Percentiles rank a stretch among this genome's conserved stretches.
Evolutionary conservation across 2,329 filamentous ascomycete genomes (phyloP).

Genomic region (Aspergillus persii): DNA sequence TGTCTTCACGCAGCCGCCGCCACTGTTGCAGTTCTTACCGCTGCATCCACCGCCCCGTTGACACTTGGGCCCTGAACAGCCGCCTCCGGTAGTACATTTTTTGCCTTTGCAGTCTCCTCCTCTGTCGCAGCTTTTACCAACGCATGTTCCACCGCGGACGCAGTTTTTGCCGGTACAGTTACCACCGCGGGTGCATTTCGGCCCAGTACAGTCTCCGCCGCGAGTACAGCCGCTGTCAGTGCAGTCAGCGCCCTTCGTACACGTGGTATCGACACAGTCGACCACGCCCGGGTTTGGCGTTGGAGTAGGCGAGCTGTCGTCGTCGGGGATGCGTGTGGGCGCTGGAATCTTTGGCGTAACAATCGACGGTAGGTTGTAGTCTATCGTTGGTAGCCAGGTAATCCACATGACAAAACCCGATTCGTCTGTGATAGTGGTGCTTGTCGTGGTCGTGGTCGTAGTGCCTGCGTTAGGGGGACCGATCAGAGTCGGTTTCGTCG

Average conservation of each 20-base stretch:
- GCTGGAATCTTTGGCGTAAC: background rate
- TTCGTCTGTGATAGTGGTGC: background rate
- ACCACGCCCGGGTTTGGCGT: background rate
- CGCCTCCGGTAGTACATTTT: background rate
- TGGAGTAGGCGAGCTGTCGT: background rate
- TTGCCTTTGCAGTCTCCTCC: background rate
- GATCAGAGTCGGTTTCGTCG: background rate
- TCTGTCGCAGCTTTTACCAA: background rate
- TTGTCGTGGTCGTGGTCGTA: background rate
- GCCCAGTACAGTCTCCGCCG: background rate
- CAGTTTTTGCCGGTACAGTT: background rate
- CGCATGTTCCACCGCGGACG: background rate
- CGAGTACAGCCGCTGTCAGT: background rate
- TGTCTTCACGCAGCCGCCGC: constrained; percentile 1
- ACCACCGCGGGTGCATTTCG: background rate
- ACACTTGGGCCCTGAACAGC: background rate
- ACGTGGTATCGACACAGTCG: background rate
- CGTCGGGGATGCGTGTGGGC: background rate
- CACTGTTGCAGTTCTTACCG: background rate
- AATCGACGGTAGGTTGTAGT: background rate
- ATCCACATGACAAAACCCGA: background rate
- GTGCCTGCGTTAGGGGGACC: background rate
- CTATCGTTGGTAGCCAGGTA: background rate
- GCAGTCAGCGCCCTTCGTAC: background rate
- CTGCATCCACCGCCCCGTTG: background rate